Base-by-base conservation (phyloP, 768 basidiomycete genomes). In the Tephrocybe rancida region DNA sequence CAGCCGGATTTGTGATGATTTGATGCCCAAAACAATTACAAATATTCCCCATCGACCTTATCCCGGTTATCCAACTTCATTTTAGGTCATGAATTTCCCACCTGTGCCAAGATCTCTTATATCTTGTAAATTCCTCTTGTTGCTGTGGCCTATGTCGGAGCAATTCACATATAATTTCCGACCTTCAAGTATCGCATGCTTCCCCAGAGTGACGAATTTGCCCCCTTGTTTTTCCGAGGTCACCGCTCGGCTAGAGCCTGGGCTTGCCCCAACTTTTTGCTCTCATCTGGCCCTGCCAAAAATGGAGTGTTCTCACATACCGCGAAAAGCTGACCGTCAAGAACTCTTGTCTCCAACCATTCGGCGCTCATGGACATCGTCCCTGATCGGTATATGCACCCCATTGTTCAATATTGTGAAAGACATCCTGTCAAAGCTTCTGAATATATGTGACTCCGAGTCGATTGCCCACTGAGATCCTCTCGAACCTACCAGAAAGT, bases 341-440 rank as follows among this genome's bases (percentile, higher is more conserved):
- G 7, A 30, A 13, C 7, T n/a, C 16, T 37, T 18, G 35, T n/a
- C n/a, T n/a, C n/a, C n/a, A n/a, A n/a, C n/a, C n/a, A n/a, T n/a
- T 21, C 39, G 39, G 39, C 18, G 18, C 18, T 19, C 39, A 7
- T 13, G 39, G 39, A 8, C 39, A 41, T 22, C 13, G 30, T 6
- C 30, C 30, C 30, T 32, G 30, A 32, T 32, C 30, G 13, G 5
- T 7, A 18, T 42, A 42, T 26, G 4, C 37, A 39, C 25, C 35
- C 50, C 30, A 52, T 44, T 52, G 50, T 52, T 37, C 32, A n/a
- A n/a, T n/a, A 35, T 19, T 25, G 37, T 29, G 21, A 49, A 34
- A 14, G 25, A 24, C 30, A 32, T 32, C 30, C 30, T 32, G 30
- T 32, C 30, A 32, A 13, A 7, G 30, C 6, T 32, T n/a, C 29